Percentiles rank a stretch among this genome's conserved stretches.
Conservation (phyloP, 2,329 filamentous ascomycete species). For the Phyllosticta ampelicida region DNA sequence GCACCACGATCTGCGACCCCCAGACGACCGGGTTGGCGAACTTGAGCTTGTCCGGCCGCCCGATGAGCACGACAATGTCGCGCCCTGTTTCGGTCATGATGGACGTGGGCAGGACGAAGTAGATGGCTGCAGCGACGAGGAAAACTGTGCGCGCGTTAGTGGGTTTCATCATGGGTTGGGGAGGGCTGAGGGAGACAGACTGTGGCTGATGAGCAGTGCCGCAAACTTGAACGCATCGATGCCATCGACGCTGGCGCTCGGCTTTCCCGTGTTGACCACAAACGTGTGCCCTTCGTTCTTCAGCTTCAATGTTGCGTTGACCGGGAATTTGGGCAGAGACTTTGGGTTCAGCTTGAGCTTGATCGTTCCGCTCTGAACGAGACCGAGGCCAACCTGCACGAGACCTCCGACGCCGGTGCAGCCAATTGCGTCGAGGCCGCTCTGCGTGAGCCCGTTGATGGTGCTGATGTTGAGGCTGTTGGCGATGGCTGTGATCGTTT, state of each 20-base stretch:
- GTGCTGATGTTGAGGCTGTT: constrained; percentile 4
- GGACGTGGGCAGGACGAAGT: constrained; percentile 1
- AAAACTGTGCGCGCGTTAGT: neutral
- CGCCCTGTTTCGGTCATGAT: neutral
- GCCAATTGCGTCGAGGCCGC: constrained; percentile 1
- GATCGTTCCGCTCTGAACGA: neutral
- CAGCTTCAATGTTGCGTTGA: neutral
- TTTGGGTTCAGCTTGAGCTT: neutral
- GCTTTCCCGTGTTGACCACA: neutral
- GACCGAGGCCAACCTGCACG: neutral
- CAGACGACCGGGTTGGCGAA: neutral
- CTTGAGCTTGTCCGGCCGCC: neutral
- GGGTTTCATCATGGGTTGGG: neutral
- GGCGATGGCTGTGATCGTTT: neutral
- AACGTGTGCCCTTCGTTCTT: neutral
- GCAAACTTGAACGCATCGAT: neutral
- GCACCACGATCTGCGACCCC: neutral
- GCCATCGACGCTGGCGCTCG: neutral
- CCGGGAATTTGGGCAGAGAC: neutral
- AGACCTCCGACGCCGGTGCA: constrained; percentile 6
- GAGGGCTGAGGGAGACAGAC: neutral
- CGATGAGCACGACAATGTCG: neutral
- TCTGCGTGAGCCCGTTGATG: neutral
- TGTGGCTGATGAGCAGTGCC: neutral
- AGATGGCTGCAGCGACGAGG: constrained; percentile 1